Base-by-base conservation (phyloP, 2,329 filamentous ascomycete genomes). In the Apiospora phragmitis region DNA sequence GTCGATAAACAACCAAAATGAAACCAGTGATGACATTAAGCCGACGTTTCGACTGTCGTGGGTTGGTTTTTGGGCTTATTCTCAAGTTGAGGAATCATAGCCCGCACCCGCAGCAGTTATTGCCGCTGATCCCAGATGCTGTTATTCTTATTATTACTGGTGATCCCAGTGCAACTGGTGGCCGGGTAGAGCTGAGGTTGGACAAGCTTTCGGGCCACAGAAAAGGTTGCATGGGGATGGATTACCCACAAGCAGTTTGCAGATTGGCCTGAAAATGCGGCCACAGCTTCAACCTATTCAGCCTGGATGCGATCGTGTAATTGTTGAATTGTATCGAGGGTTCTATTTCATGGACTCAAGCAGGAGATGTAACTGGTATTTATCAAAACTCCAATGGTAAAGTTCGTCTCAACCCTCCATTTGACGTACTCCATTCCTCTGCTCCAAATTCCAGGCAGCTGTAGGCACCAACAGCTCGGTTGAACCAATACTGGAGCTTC, bases 1-100 rank as follows among this genome's bases (percentile, higher is more conserved):
- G 55, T 62, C 55, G 55, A 62, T 62, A 62, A 62, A 38, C 55
- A 62, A n/a, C 55, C 21, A 62, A 62, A 62, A 62, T 62, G 55
- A 62, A 62, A 62, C 55, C 55, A 5, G 55, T 62, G 55, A 62
- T 62, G 55, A 38, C 55, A 62, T 62, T 62, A 18, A 62, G 18
- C 55, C 55, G 55, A n/a, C 55, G 55, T 62, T 62, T 62, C 55
- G 32, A 62, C 32, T 38, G 32, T 38, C 55, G 55, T 38, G 32
- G 29, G 38, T 62, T 35, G 29, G 35, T 24, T 38, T 35, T 35
- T 38, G 55, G 18, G 32, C 55, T 38, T 38, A 38, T 14, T 62
- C n/a, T n/a, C 21, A 21, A 16, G 18, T 62, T 38, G 32, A 12
- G 7, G 7, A 21, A 62, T 62, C 32, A 62, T 62, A 62, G 32